Conservation (phyloP, 139 green algal species). For the Closterium sp. region DNA sequence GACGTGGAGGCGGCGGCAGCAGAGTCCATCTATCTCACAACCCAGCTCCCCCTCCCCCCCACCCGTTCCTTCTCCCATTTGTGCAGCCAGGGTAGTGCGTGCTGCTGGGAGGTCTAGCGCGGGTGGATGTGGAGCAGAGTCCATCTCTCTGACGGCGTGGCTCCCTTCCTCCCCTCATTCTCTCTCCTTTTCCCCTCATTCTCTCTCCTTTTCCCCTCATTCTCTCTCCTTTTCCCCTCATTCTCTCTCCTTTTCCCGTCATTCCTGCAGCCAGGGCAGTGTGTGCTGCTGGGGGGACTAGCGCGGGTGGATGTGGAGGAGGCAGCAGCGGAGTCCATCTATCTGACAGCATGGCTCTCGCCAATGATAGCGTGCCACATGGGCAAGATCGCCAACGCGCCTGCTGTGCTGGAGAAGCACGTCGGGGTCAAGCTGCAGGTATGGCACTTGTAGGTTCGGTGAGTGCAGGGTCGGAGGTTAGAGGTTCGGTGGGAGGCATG, state of each 20-base stretch:
- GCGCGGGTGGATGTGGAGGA: constrained; percentile 84
- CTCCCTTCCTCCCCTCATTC: background rate
- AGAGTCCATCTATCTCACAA: constrained; percentile 89
- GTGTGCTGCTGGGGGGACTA: constrained; percentile 80
- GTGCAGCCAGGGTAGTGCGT: background rate
- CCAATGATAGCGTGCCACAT: constrained; percentile 76
- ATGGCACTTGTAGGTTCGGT: background rate
- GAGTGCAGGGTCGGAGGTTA: background rate
- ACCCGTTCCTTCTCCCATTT: no score
- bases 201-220: background rate
- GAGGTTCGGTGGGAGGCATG: background rate
- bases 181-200: background rate
- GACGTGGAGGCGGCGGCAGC: constrained; percentile 69
- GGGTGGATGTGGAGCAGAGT: background rate
- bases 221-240: no score
- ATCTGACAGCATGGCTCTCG: constrained; percentile 86
- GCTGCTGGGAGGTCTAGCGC: background rate
- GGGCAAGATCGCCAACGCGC: constrained; percentile 77
- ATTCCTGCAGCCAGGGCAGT: constrained; percentile 59
- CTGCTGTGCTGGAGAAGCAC: constrained; percentile 66
- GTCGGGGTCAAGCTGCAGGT: constrained; percentile 61
- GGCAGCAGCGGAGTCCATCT: constrained; percentile 68
- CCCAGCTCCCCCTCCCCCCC: no score
- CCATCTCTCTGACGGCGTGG: no score
- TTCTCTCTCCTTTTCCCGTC: no score